These are phyloP conservation scores for Pseudogymnoascus sp. DNA, from an alignment of 2,329 filamentous ascomycete genomes.

Conservation along the genomic window DNA sequence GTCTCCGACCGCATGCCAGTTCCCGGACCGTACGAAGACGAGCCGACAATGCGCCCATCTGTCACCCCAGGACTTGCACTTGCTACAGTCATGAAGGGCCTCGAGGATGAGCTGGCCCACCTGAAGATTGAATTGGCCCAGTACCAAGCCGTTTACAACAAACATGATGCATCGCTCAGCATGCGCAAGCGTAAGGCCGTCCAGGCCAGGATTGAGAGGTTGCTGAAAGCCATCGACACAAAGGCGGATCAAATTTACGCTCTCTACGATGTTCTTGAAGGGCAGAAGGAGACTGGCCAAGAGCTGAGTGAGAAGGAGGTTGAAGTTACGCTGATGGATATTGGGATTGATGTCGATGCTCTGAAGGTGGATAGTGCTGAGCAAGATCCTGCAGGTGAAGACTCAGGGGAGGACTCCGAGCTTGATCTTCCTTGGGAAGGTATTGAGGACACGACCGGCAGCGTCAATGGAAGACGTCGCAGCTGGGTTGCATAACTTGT, in stretches of 20 bases:
- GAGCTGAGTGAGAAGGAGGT: conserved; percentile 55
- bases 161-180: conserved; percentile 57
- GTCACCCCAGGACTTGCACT: conserved; percentile 38
- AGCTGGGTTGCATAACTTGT: not conserved
- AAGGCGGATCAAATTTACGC: conserved; percentile 76
- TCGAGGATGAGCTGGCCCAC: conserved; percentile 73
- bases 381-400: not conserved
- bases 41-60: conserved; percentile 51
- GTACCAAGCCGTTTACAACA: conserved; percentile 55
- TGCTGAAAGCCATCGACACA: conserved; percentile 58
- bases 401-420: conserved; percentile 11
- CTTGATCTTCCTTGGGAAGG: conserved; percentile 20
- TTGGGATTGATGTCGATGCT: conserved; percentile 20
- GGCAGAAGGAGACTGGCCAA: conserved; percentile 59
- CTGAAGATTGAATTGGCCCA: conserved; percentile 61
- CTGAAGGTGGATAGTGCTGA: not conserved
- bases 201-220: conserved; percentile 49
- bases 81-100: conserved; percentile 71
- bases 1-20: conserved; percentile 53
- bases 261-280: conserved; percentile 76
- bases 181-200: conserved; percentile 56
- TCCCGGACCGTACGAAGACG: conserved; percentile 35
- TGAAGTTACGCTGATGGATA: conserved; percentile 54
- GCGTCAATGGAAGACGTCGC: not conserved
- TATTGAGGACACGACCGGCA: conserved; percentile 15